Evolutionary conservation across 2,329 filamentous ascomycete species (phyloP), one percentile per base, ranked within the genome.

Genomic region (Ophiosphaerella narmari): DNA sequence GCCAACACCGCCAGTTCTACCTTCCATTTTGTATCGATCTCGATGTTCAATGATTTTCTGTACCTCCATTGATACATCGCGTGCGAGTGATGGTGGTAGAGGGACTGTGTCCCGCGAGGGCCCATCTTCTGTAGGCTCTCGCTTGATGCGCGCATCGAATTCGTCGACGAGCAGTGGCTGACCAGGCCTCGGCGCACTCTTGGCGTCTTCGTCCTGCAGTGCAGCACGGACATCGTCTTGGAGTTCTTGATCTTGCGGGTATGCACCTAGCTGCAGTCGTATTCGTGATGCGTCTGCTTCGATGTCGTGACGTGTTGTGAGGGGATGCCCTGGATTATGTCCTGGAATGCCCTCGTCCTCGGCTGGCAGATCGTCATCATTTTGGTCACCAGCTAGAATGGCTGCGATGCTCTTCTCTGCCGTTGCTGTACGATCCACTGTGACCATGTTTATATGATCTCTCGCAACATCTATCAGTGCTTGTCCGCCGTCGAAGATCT

Each of bases 11-110:
- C 91, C 90, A 11, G 89, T 93, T 31, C 89, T 85, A 16, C 87
- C 85, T 52, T 96, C 90, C 49, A 97, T 93, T 68, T 86, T 88
- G 72, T 97, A 96, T 14, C 93, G 84, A 66, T 97, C 93, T 18
- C 94, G 86, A 66, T 96, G 90, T 73, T 99, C 94, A 58, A 91
- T 90, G 8, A 97, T 86, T 70, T 93, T 94, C 67, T 94, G 90
- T 64, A 97, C 91, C 73, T 97, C 94, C 77, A 97, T 90, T 24
- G 90, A 85, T 7, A 99, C 91, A 64, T 99, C 94, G 54, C 92
- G 84, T 3, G 91, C 91, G 14, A 91, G 84, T 0, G 93, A 95
- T 5, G 91, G 89, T 1, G 94, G 94, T 18, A 95, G 84, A 2
- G 94, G 93, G 18, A 97, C 83, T 21, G 92, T 88, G 13, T 87